Conservation (phyloP, 768 basidiomycete genomes). For the Gymnopilus dilepis region DNA sequence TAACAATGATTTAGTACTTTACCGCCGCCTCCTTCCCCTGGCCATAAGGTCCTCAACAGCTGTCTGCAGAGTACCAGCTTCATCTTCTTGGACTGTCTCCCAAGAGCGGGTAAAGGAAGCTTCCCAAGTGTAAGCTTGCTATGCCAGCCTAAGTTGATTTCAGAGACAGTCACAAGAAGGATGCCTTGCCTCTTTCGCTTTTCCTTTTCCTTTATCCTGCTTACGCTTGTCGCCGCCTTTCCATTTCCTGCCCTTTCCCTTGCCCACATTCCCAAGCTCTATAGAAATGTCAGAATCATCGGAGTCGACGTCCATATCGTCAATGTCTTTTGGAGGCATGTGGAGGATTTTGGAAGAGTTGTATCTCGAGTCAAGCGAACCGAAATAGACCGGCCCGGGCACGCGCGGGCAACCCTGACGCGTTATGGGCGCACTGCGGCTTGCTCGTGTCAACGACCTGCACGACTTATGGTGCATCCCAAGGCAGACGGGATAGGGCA, state of each 20-base stretch:
- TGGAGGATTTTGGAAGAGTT: not conserved
- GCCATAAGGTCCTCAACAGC: conserved; percentile 92
- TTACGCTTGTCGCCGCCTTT: conserved; percentile 57
- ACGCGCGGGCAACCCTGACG: not conserved
- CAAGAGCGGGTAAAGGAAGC: conserved; percentile 93
- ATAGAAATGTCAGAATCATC: conserved; percentile 66
- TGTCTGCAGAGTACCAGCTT: conserved; percentile 85
- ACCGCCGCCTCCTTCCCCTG: conserved; percentile 84
- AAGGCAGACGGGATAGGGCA: not conserved
- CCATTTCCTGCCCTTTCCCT: conserved; percentile 62
- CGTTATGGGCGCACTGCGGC: not conserved
- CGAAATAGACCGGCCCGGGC: conserved; percentile 4
- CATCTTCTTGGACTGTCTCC: conserved; percentile 98
- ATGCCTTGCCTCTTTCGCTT: conserved; percentile 53
- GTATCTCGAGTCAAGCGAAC: not conserved
- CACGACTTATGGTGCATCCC: not conserved
- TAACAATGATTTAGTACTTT: not conserved
- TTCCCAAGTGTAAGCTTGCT: conserved; percentile 96
- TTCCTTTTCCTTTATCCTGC: conserved; percentile 60
- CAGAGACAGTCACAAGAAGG: not conserved
- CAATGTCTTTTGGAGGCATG: conserved; percentile 39
- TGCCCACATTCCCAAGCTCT: conserved; percentile 47
- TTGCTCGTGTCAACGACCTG: not conserved
- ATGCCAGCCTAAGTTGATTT: conserved; percentile 13
- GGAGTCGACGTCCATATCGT: conserved; percentile 64